These are phyloP conservation scores for Suhomyces kunorum DNA, from an alignment of 1,139 yeast species.

Conservation along the genomic window DNA sequence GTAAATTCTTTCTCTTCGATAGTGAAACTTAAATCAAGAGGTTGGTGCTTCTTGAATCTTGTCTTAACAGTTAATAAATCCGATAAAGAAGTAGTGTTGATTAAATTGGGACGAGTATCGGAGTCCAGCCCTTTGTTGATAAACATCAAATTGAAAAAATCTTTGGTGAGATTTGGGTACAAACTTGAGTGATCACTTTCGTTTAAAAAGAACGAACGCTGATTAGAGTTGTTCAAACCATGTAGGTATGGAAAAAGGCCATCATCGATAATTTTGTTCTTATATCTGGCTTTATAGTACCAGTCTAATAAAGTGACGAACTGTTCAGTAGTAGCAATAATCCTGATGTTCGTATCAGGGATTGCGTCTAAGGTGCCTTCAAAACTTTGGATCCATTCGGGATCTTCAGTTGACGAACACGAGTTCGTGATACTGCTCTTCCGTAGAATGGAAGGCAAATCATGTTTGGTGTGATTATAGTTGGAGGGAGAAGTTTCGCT, in stretches of 20 bases:
- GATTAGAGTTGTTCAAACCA: slow-evolving; percentile 32
- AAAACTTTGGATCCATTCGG: slow-evolving; percentile 16
- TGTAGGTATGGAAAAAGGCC: slow-evolving; percentile 42
- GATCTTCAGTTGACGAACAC: slow-evolving; percentile 6
- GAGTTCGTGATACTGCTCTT: slow-evolving; percentile 16
- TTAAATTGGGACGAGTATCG: slow-evolving; percentile 15
- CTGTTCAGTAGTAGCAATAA: slow-evolving; percentile 19
- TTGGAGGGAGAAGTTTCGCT: slow-evolving; percentile 5
- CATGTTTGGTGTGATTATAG: slow-evolving; percentile 13
- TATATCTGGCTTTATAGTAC: slow-evolving; percentile 24
- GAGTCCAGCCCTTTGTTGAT: slow-evolving; percentile 12
- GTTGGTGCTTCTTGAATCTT: slow-evolving; percentile 1
- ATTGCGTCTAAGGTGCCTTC: slow-evolving; percentile 15
- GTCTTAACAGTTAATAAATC: slow-evolving; percentile 21
- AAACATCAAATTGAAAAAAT: slow-evolving; percentile 25
- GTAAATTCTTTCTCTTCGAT: slow-evolving; percentile 8
- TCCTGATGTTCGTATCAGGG: slow-evolving; percentile 15
- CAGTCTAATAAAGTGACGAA: slow-evolving; percentile 27
- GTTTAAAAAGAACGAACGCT: slow-evolving; percentile 28
- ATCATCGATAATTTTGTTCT: background rate
- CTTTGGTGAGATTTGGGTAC: slow-evolving; percentile 4
- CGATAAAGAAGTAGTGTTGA: slow-evolving; percentile 26
- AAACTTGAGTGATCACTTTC: background rate
- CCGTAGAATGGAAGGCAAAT: slow-evolving; percentile 14
- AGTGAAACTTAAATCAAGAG: slow-evolving; percentile 6